Evolutionary conservation across 345 rosid species (phyloP).

Genomic region (Trapa bicornis): DNA sequence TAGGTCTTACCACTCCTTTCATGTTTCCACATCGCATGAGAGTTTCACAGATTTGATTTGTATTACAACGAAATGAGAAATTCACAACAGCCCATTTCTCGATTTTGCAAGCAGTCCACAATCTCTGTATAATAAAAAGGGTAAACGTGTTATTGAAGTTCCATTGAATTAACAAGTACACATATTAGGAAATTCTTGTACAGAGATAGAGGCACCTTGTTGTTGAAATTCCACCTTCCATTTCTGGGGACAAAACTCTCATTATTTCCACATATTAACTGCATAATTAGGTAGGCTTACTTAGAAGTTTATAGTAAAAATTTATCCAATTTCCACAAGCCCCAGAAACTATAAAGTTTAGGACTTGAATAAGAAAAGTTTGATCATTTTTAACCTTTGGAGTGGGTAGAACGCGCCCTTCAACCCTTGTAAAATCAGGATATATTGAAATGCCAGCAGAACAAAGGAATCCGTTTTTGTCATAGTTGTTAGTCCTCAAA

Average conservation of each 20-base stretch:
- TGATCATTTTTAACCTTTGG: slow-evolving; percentile 38
- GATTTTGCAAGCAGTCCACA: slow-evolving; percentile 51
- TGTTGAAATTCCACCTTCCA: slow-evolving; percentile 92
- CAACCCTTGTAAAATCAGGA: slow-evolving; percentile 49
- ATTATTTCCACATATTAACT: slow-evolving; percentile 76
- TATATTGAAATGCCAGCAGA: slow-evolving; percentile 56
- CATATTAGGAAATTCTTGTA: no score
- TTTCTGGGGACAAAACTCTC: slow-evolving; percentile 55
- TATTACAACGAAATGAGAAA: slow-evolving; percentile 71
- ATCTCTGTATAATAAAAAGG: slow-evolving; percentile 32
- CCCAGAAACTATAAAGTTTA: not conserved
- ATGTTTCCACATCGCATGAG: slow-evolving; percentile 49
- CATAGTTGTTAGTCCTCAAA: slow-evolving; percentile 49
- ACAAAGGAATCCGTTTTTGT: slow-evolving; percentile 45
- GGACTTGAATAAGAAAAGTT: not conserved
- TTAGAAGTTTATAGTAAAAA: not conserved
- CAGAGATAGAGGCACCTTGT: slow-evolving; percentile 35
- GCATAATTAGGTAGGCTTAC: not conserved
- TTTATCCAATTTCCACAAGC: not conserved
- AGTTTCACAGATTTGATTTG: slow-evolving; percentile 27
- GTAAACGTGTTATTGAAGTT: not conserved
- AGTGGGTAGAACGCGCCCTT: slow-evolving; percentile 63
- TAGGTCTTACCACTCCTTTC: slow-evolving; percentile 75
- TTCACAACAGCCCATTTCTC: slow-evolving; percentile 75
- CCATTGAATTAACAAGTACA: not conserved